Conservation (phyloP, 2,329 filamentous ascomycete genomes). For the Colletotrichum horii region DNA sequence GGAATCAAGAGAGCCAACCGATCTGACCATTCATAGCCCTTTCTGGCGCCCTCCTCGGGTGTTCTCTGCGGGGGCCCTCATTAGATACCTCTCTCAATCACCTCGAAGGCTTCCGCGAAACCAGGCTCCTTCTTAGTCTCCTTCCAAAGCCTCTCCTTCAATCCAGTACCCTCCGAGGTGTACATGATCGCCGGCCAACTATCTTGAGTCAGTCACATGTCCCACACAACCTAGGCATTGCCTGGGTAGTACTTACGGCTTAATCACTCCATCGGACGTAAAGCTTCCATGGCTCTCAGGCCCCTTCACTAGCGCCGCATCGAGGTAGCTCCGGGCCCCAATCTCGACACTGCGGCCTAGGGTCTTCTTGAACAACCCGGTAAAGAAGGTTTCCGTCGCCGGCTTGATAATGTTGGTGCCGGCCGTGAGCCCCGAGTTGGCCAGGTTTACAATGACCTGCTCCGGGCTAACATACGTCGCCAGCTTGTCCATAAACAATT, state of each 20-base stretch:
- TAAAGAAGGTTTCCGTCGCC: slow-evolving; percentile 17
- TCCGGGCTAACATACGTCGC: slow-evolving; percentile 40
- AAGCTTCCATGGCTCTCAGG: slow-evolving; percentile 54
- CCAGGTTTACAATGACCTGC: slow-evolving; percentile 50
- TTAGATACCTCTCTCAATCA: neutral
- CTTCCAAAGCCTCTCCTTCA: slow-evolving; percentile 12
- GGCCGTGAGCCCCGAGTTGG: slow-evolving; percentile 48
- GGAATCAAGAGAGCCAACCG: neutral
- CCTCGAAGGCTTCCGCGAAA: slow-evolving; percentile 12
- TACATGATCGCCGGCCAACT: slow-evolving; percentile 19
- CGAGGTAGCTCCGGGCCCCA: slow-evolving; percentile 50
- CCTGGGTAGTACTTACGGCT: slow-evolving; percentile 41
- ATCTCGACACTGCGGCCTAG: slow-evolving; percentile 35
- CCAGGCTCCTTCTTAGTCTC: slow-evolving; percentile 17
- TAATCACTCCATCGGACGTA: slow-evolving; percentile 49
- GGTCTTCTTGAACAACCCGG: slow-evolving; percentile 26
- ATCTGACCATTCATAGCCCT: too few species aligned
- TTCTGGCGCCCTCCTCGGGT: too few species aligned
- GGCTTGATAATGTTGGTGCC: slow-evolving; percentile 45
- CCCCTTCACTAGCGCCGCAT: slow-evolving; percentile 49
- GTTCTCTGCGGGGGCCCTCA: accelerated
- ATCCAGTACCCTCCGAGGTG: slow-evolving; percentile 2
- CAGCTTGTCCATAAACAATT: slow-evolving; percentile 41
- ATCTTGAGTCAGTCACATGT: neutral
- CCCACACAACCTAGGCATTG: accelerated